Percentiles rank a stretch among this genome's conserved stretches.
Evolutionary conservation across 768 basidiomycete genomes (phyloP).

Genomic region (Leccinum imitatum): DNA sequence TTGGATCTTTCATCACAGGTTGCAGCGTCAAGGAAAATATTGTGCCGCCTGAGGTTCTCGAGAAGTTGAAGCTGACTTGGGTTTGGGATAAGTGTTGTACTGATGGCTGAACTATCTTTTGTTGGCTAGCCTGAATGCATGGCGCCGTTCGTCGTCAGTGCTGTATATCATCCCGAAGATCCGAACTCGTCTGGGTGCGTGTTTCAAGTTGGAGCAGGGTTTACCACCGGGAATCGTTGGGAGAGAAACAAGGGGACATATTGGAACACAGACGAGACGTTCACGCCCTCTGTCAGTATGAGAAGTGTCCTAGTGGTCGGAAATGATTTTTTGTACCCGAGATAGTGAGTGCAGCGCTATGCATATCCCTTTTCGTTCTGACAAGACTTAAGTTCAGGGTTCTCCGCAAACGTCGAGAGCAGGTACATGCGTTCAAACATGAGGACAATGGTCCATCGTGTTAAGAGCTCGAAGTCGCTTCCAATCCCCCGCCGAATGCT

Average conservation of each 20-base stretch:
- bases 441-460: neutral
- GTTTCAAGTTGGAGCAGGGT: conserved; percentile 90
- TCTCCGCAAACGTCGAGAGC: conserved; percentile 61
- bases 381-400: conserved; percentile 51
- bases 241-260: conserved; percentile 74
- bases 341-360: conserved; percentile 49
- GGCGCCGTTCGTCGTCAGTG: conserved; percentile 79
- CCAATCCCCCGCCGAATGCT: conserved; percentile 59
- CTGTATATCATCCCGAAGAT: conserved; percentile 84
- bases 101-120: neutral
- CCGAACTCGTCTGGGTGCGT: conserved; percentile 76
- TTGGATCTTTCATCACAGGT: too few species aligned
- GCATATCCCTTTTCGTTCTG: conserved; percentile 3
- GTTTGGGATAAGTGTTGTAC: neutral
- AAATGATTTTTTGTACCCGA: conserved; percentile 78
- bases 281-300: too few species aligned
- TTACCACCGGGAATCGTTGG: conserved; percentile 88
- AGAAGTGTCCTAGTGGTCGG: conserved; percentile 57
- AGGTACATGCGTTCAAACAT: conserved; percentile 33
- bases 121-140: conserved; percentile 72
- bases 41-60: conserved; percentile 81
- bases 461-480: conserved; percentile 58
- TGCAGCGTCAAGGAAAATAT: conserved; percentile 75
- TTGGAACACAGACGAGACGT: too few species aligned
- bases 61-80: conserved; percentile 62